A percentile compares a stretch with the other conserved stretches of the same genome.
Conservation (phyloP, 2,329 filamentous ascomycete genomes). For the Phyllosticta capitalensis region DNA sequence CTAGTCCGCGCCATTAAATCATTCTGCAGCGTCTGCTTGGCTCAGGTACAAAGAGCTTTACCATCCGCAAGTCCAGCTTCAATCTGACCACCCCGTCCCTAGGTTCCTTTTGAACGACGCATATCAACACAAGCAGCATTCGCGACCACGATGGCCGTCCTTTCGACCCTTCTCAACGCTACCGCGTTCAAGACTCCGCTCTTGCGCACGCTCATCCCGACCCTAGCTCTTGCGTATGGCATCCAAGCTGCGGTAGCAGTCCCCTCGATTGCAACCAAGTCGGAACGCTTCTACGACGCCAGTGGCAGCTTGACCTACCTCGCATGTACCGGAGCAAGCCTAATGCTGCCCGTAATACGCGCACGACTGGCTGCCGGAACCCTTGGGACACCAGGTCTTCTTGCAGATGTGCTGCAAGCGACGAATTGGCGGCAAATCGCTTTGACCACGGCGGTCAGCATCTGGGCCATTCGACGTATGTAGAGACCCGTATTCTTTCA, state of each 20-base stretch:
- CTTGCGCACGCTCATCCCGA: constrained; percentile 52
- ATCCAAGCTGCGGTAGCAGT: constrained; percentile 54
- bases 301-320: constrained; percentile 59
- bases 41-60: background rate
- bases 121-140: background rate
- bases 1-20: constrained; percentile 2
- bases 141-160: constrained; percentile 20
- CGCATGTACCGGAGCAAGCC: constrained; percentile 51
- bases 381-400: constrained; percentile 25
- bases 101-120: background rate
- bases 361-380: constrained; percentile 40
- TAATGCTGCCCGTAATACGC: constrained; percentile 52
- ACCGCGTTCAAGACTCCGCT: constrained; percentile 55
- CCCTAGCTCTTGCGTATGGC: constrained; percentile 52
- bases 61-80: background rate
- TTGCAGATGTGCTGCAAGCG: constrained; percentile 21
- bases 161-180: constrained; percentile 45
- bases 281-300: constrained; percentile 60
- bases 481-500: constrained; percentile 4
- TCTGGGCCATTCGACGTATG: constrained; percentile 55
- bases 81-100: background rate
- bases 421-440: constrained; percentile 54
- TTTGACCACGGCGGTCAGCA: constrained; percentile 44
- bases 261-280: constrained; percentile 50
- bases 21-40: background rate